Conservation (phyloP, 495 filamentous ascomycete genomes). For the Trichoderma orchidacearum region DNA sequence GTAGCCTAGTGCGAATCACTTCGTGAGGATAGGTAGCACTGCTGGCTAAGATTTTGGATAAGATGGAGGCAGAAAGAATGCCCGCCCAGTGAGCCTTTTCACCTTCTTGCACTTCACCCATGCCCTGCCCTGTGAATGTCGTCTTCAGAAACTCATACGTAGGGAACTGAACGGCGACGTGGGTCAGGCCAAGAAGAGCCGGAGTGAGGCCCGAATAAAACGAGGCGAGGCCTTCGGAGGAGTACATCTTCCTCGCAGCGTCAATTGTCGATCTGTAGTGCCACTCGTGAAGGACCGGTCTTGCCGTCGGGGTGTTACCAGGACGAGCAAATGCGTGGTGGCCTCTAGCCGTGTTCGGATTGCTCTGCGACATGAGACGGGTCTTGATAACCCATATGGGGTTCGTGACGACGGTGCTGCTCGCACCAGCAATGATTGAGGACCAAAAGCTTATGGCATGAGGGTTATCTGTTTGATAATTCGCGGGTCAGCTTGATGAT, state of each 20-base stretch:
- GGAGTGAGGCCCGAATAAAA: conserved; percentile 96
- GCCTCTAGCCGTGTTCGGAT: conserved; percentile 15
- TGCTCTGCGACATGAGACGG: conserved; percentile 80
- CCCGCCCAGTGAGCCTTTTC: conserved; percentile 41
- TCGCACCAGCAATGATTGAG: conserved; percentile 79
- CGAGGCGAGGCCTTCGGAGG: conserved; percentile 67
- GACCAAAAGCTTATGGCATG: conserved; percentile 49
- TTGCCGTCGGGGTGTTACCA: conserved; percentile 31
- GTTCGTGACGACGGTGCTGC: conserved; percentile 91
- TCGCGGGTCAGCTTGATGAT: background rate
- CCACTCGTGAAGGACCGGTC: conserved; percentile 48
- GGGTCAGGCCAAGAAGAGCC: conserved; percentile 79
- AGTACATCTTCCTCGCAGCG: conserved; percentile 91
- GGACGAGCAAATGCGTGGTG: conserved; percentile 25
- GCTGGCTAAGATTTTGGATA: conserved; percentile 90
- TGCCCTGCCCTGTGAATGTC: conserved; percentile 74
- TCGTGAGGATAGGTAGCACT: conserved; percentile 96
- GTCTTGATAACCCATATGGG: conserved; percentile 99
- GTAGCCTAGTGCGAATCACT: conserved; percentile 78
- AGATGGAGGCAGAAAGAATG: conserved; percentile 74
- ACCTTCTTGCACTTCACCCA: conserved; percentile 47
- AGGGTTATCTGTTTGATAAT: conserved; percentile 16
- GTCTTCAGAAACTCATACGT: conserved; percentile 89
- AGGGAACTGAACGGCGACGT: conserved; percentile 96
- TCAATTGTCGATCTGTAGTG: conserved; percentile 80